A percentile compares a stretch with the other conserved stretches of the same genome.
These are phyloP conservation scores for Pyrrhoderma lamaoense DNA, from an alignment of 1,284 basidiomycete genomes.

Conservation along the genomic window DNA sequence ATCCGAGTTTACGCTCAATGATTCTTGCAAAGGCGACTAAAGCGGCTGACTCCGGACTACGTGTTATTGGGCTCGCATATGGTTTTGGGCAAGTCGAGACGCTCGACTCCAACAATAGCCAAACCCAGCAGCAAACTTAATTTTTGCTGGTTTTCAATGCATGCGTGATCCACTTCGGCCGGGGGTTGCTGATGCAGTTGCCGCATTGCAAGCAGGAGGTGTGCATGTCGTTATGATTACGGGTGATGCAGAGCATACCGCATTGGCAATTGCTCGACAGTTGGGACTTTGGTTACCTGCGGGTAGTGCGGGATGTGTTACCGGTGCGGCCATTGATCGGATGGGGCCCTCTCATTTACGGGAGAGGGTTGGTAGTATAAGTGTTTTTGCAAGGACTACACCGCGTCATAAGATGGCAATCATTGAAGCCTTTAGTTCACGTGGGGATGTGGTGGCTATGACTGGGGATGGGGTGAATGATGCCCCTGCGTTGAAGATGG, in stretches of 20 bases:
- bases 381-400: slow-evolving; percentile 91
- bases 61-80: slow-evolving; percentile 88
- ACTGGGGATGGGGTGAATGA: slow-evolving; percentile 98
- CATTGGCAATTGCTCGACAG: slow-evolving; percentile 80
- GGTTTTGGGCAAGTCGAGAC: slow-evolving; percentile 57
- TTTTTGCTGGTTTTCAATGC: slow-evolving; percentile 90
- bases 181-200: slow-evolving; percentile 87
- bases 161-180: slow-evolving; percentile 94
- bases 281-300: slow-evolving; percentile 62
- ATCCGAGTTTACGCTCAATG: slow-evolving; percentile 54
- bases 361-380: slow-evolving; percentile 77
- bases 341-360: slow-evolving; percentile 75
- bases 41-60: slow-evolving; percentile 70
- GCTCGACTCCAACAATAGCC: slow-evolving; percentile 26
- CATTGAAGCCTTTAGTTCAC: slow-evolving; percentile 84
- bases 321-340: slow-evolving; percentile 82
- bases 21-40: slow-evolving; percentile 67
- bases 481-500: slow-evolving; percentile 94
- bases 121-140: slow-evolving; percentile 41
- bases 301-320: slow-evolving; percentile 44
- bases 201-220: slow-evolving; percentile 73
- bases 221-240: slow-evolving; percentile 99
- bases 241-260: slow-evolving; percentile 90
- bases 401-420: slow-evolving; percentile 98
- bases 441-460: slow-evolving; percentile 93